Conservation (phyloP, 495 filamentous ascomycete genomes). For the Diplogelasinospora grovesii region DNA sequence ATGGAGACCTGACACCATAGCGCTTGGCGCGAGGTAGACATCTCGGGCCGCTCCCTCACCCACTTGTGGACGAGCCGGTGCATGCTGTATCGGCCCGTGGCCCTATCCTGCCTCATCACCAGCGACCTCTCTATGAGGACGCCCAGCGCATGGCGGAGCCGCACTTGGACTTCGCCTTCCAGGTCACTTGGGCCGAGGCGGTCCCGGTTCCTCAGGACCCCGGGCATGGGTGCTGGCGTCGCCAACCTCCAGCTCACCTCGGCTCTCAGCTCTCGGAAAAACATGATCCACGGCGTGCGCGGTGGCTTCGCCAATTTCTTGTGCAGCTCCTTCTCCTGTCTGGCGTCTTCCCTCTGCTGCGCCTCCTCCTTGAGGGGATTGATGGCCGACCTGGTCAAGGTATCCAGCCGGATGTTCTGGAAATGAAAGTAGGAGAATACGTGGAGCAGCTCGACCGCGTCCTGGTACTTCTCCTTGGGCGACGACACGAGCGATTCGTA, state of each 20-base stretch:
- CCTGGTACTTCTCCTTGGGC: neutral
- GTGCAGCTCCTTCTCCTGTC: neutral
- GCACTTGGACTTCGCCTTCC: constrained; percentile 2
- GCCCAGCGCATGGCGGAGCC: neutral
- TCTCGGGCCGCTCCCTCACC: constrained; percentile 5
- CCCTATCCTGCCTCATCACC: neutral
- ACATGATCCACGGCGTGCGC: neutral
- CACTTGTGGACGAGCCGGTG: constrained; percentile 8
- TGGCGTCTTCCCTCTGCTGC: neutral
- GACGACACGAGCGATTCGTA: neutral
- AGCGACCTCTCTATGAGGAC: constrained; percentile 4
- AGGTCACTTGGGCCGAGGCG: neutral
- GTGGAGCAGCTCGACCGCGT: constrained; percentile 4
- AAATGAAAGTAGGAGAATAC: constrained; percentile 8
- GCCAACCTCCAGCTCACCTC: neutral
- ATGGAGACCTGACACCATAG: constrained; percentile 4
- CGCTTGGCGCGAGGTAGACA: constrained; percentile 5
- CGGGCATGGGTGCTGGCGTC: neutral
- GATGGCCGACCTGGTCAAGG: constrained; percentile 1
- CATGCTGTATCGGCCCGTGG: constrained; percentile 2
- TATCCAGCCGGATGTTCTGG: constrained; percentile 3
- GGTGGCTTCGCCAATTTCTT: neutral
- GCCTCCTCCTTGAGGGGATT: constrained; percentile 3
- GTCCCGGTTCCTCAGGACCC: neutral
- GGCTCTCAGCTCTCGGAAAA: neutral